Percentiles rank a stretch among this genome's conserved stretches.
Evolutionary conservation across 2,329 filamentous ascomycete genomes (phyloP).

Genomic region (Cercospora sp.): DNA sequence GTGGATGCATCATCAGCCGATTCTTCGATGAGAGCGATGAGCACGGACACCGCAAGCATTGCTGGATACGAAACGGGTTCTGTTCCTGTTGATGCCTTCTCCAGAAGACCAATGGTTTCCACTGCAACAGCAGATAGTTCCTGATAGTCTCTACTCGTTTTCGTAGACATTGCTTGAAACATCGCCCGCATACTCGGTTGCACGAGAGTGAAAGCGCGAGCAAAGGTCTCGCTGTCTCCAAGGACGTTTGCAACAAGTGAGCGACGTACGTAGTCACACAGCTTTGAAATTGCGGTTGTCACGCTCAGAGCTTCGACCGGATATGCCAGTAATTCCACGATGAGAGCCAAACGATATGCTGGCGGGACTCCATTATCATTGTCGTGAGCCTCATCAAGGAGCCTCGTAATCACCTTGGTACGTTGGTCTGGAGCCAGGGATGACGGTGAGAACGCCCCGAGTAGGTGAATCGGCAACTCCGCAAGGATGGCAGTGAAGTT

Average conservation of each 20-base stretch:
- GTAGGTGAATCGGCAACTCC: neutral
- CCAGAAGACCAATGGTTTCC: neutral
- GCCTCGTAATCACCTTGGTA: neutral
- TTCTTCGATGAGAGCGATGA: slow-evolving; percentile 2
- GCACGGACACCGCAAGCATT: neutral
- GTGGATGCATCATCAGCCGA: neutral
- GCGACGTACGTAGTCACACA: neutral
- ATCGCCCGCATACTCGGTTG: neutral
- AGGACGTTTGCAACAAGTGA: neutral
- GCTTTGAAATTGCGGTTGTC: neutral
- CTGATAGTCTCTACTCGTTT: neutral
- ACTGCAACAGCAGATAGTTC: neutral
- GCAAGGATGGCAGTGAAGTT: neutral
- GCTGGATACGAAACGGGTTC: neutral
- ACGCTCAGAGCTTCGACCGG: neutral
- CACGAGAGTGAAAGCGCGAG: neutral
- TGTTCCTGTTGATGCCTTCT: neutral
- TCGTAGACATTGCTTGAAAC: neutral
- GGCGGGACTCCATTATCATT: neutral
- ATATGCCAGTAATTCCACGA: neutral
- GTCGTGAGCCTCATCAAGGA: neutral
- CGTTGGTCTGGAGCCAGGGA: neutral
- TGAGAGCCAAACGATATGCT: neutral
- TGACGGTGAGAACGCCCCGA: neutral
- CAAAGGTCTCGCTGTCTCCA: neutral